These are phyloP conservation scores for Cyberlindnera euphorbiae DNA, from an alignment of 805 yeast genomes.

Conservation along the genomic window DNA sequence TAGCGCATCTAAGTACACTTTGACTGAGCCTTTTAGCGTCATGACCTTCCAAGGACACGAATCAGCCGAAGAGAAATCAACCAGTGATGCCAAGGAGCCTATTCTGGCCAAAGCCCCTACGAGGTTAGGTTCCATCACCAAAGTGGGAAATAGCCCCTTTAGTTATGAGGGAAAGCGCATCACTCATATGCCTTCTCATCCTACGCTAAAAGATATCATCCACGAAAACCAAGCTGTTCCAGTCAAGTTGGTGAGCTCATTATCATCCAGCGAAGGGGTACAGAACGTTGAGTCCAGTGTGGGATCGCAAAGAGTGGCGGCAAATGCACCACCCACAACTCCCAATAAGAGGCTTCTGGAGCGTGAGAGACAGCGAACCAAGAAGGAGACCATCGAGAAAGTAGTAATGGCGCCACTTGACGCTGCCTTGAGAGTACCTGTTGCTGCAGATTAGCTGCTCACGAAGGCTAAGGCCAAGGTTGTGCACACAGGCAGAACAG, in stretches of 20 bases:
- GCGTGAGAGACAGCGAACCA: constrained; percentile 1
- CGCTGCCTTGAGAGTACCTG: constrained; percentile 6
- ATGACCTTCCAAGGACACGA: no score
- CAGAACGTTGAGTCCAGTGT: no score
- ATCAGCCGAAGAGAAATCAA: no score
- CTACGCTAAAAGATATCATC: constrained; percentile 15
- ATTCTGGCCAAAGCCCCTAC: no score
- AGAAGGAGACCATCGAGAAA: constrained; percentile 5
- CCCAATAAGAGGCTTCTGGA: constrained; percentile 10
- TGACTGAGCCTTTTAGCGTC: no score
- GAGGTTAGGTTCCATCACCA: no score
- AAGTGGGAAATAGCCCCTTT: constrained; percentile 16
- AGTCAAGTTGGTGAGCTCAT: constrained; percentile 17
- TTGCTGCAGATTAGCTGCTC: neutral
- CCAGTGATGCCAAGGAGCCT: no score
- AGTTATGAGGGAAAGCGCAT: constrained; percentile 7
- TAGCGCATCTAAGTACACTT: no score
- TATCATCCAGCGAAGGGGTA: constrained; percentile 1
- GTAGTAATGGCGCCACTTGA: constrained; percentile 2
- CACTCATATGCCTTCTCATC: constrained; percentile 4
- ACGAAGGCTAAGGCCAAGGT: constrained; percentile 1
- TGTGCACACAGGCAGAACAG: neutral
- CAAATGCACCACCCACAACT: constrained; percentile 21
- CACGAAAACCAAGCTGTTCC: constrained; percentile 4
- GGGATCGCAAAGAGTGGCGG: constrained; percentile 12